These are phyloP conservation scores for Lasiosphaeriaceae sp. DNA, from an alignment of 495 filamentous ascomycete species.

Conservation along the genomic window DNA sequence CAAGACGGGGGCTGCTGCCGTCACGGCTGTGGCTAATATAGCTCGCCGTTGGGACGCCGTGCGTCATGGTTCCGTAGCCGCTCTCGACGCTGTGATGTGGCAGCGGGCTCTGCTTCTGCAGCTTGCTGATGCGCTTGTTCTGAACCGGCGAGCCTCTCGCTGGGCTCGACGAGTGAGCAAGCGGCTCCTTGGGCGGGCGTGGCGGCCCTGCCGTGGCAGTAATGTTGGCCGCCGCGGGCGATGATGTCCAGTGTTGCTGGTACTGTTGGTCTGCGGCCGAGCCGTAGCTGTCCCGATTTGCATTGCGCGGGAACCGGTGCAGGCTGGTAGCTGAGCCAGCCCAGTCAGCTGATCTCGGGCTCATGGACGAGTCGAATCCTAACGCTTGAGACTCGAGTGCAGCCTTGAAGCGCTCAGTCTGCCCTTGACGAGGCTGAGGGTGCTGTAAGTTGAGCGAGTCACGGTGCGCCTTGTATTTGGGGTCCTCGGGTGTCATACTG, in stretches of 20 bases:
- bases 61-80: constrained; percentile 46
- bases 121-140: constrained; percentile 37
- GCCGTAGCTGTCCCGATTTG: constrained; percentile 44
- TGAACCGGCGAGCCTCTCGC: constrained; percentile 27
- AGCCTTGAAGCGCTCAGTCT: constrained; percentile 75
- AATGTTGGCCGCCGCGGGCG: constrained; percentile 27
- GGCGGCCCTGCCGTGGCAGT: constrained; percentile 33
- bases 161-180: constrained; percentile 26
- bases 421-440: constrained; percentile 81
- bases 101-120: constrained; percentile 40
- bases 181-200: constrained; percentile 51
- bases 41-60: constrained; percentile 34
- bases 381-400: constrained; percentile 77
- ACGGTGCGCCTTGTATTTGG: constrained; percentile 87
- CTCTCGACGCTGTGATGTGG: constrained; percentile 47
- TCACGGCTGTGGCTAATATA: constrained; percentile 32
- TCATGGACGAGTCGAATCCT: constrained; percentile 60
- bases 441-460: constrained; percentile 86
- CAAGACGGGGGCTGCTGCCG: constrained; percentile 36
- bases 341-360: constrained; percentile 73
- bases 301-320: constrained; percentile 34
- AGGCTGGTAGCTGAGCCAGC: constrained; percentile 57
- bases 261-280: constrained; percentile 22
- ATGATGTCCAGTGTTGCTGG: constrained; percentile 40
- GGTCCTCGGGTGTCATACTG: constrained; percentile 64